phyloP scores from a whole-genome alignment of 2,329 filamentous ascomycete genomes.

The Tricladium varicosporioides region DNA sequence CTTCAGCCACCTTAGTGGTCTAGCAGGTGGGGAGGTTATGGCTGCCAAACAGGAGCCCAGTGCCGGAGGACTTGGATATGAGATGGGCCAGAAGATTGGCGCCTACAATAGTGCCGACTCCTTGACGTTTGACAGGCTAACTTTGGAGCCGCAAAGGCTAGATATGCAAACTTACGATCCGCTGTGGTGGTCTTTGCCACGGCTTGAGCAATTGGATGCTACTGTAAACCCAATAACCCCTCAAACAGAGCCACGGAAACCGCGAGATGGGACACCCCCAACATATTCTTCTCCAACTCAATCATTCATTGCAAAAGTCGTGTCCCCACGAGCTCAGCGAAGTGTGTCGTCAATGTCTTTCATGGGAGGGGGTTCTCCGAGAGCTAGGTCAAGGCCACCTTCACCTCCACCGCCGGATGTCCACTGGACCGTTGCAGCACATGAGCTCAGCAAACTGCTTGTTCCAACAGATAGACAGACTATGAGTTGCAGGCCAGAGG shows the following conservation, averaged over 20 bases:
- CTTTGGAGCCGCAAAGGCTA: slow-evolving; percentile 9
- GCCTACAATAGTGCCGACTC: slow-evolving; percentile 35
- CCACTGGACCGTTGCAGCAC: slow-evolving; percentile 79
- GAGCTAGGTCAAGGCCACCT: slow-evolving; percentile 44
- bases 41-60: slow-evolving; percentile 37
- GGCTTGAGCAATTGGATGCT: slow-evolving; percentile 69
- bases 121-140: not conserved
- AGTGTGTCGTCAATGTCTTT: slow-evolving; percentile 55
- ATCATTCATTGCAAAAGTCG: slow-evolving; percentile 78
- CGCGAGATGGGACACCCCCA: slow-evolving; percentile 55
- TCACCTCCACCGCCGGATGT: slow-evolving; percentile 77
- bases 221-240: slow-evolving; percentile 51
- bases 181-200: slow-evolving; percentile 66
- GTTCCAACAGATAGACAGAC: slow-evolving; percentile 76
- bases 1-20: slow-evolving; percentile 82
- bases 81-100: slow-evolving; percentile 55
- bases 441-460: slow-evolving; percentile 78
- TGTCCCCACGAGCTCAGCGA: slow-evolving; percentile 63
- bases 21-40: slow-evolving; percentile 57
- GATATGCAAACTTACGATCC: slow-evolving; percentile 55
- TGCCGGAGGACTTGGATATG: slow-evolving; percentile 50
- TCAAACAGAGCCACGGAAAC: slow-evolving; percentile 49
- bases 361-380: slow-evolving; percentile 37
- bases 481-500: slow-evolving; percentile 72
- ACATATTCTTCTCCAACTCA: slow-evolving; percentile 88